Percentiles rank a stretch among this genome's conserved stretches.
Evolutionary conservation across 1,284 basidiomycete species (phyloP).

Genomic region (Ganoderma resinaceum): DNA sequence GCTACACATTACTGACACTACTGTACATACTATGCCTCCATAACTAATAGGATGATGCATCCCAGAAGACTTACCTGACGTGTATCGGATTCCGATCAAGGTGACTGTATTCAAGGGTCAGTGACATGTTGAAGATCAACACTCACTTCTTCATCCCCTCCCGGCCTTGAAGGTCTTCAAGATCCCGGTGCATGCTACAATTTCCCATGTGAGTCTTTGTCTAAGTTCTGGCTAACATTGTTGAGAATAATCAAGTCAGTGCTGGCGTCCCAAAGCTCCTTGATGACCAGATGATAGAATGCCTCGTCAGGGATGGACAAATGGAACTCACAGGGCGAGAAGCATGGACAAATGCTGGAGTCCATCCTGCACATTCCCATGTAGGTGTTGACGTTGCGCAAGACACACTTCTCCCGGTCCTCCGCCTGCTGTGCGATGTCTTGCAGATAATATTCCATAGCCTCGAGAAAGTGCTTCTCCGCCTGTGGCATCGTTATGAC

Average conservation of each 20-base stretch:
- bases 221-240: no score
- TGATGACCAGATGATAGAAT: slow-evolving; percentile 42
- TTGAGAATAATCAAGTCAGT: slow-evolving; percentile 21
- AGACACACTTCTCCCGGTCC: slow-evolving; percentile 34
- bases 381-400: slow-evolving; percentile 42
- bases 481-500: slow-evolving; percentile 24
- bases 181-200: no score
- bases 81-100: no score
- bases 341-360: slow-evolving; percentile 40
- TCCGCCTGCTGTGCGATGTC: slow-evolving; percentile 40
- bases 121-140: no score
- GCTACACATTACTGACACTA: no score
- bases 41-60: no score
- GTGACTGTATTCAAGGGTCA: no score
- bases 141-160: no score
- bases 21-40: no score
- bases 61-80: no score
- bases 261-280: slow-evolving; percentile 32
- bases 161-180: no score
- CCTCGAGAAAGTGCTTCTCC: slow-evolving; percentile 30
- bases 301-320: slow-evolving; percentile 44
- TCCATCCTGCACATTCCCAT: slow-evolving; percentile 42
- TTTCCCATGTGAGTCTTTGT: no score
- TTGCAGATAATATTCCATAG: slow-evolving; percentile 38
- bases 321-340: slow-evolving; percentile 43